A percentile compares a stretch with the other conserved stretches of the same genome.
Evolutionary conservation across 192 early-diverging fungal genomes (phyloP).

Genomic region (Chytriomyces sp.): DNA sequence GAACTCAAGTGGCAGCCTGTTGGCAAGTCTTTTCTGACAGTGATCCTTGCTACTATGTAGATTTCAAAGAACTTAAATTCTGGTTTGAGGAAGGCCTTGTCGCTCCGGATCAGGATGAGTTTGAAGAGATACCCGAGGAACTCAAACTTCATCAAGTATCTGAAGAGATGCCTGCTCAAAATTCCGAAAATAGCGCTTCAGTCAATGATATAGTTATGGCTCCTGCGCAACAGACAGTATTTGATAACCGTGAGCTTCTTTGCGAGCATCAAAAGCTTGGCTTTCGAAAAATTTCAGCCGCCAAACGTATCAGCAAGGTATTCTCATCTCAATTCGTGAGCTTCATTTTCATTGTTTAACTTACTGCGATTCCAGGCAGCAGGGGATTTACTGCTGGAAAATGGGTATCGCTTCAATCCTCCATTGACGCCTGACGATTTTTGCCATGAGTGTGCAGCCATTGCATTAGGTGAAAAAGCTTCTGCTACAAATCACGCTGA

Average conservation of each 20-base stretch:
- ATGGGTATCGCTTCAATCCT: constrained; percentile 21
- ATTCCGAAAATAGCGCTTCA: neutral
- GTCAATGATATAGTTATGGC: neutral
- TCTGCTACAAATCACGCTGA: constrained; percentile 8
- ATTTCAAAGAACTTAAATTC: neutral
- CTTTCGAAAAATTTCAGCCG: neutral
- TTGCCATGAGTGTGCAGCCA: neutral
- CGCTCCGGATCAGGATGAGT: constrained; percentile 1
- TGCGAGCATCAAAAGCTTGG: constrained; percentile 19
- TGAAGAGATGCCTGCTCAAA: neutral
- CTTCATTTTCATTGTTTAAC: neutral
- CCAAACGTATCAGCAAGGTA: constrained; percentile 20
- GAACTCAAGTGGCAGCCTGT: neutral
- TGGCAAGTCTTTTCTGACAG: neutral
- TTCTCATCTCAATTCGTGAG: neutral
- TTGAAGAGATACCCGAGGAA: neutral
- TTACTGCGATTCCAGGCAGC: constrained; percentile 4
- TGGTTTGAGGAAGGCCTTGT: constrained; percentile 18
- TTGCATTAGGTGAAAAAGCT: constrained; percentile 4
- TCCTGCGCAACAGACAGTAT: neutral
- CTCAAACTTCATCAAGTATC: neutral
- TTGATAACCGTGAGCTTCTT: constrained; percentile 14
- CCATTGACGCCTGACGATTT: constrained; percentile 13
- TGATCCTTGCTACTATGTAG: constrained; percentile 23
- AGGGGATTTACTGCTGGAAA: constrained; percentile 6